phyloP scores from a whole-genome alignment of 495 filamentous ascomycete species.

The Annulohypoxylon moriforme region DNA sequence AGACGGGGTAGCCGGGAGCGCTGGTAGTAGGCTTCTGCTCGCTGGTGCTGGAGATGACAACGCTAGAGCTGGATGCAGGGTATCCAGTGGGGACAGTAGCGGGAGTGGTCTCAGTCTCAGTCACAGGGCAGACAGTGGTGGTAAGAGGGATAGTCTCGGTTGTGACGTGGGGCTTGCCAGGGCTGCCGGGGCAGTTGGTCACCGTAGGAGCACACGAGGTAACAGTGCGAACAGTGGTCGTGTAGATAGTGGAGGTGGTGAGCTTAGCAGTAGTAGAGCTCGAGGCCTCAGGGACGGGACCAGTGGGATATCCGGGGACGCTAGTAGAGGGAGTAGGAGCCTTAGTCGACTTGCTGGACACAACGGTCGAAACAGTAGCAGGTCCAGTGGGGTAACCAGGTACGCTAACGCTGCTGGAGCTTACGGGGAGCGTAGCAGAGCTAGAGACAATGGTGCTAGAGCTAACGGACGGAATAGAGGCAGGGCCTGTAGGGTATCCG shows the following conservation, averaged over 20 bases:
- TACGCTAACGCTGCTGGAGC: background rate
- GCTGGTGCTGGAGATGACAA: background rate
- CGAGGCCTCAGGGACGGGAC: background rate
- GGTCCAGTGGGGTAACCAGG: constrained; percentile 5
- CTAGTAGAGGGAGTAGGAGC: too few species aligned
- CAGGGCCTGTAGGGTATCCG: background rate
- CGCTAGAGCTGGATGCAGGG: constrained; percentile 11
- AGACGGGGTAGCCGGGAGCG: constrained; percentile 3
- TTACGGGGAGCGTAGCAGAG: background rate
- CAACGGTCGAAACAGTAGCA: background rate
- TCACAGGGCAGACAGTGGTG: constrained; percentile 51
- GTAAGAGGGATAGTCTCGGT: constrained; percentile 42
- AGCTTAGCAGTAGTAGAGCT: constrained; percentile 11
- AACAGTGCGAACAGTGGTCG: constrained; percentile 36
- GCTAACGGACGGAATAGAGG: background rate
- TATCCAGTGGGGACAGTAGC: constrained; percentile 5
- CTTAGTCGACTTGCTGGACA: too few species aligned
- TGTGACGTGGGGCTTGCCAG: constrained; percentile 41
- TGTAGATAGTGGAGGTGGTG: constrained; percentile 43
- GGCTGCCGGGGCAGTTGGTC: constrained; percentile 58
- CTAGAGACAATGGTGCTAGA: background rate
- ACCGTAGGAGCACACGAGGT: constrained; percentile 35
- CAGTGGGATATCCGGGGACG: constrained; percentile 1
- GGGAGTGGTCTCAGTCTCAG: constrained; percentile 3
- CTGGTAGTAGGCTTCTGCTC: background rate